Conservation (phyloP, 805 yeast species). For the Ogataea naganishii region DNA sequence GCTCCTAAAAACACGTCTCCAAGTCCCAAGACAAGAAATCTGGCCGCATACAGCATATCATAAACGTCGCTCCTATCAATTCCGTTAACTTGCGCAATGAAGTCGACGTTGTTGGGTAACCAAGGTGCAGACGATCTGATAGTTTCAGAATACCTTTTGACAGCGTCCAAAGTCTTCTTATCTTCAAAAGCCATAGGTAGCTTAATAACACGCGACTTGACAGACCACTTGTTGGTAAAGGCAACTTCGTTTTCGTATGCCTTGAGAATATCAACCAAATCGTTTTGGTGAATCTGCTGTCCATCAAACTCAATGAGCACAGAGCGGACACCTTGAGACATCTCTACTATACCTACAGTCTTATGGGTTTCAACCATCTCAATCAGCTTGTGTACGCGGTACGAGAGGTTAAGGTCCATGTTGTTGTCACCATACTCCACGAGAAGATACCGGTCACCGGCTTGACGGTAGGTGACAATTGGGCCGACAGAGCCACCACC, state of each 20-base stretch:
- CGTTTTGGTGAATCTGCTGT: slow-evolving; percentile 46
- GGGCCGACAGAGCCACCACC: slow-evolving; percentile 45
- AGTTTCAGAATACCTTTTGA: slow-evolving; percentile 85
- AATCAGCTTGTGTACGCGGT: slow-evolving; percentile 77
- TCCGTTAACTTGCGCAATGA: slow-evolving; percentile 83
- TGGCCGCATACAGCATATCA: slow-evolving; percentile 81
- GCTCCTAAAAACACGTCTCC: slow-evolving; percentile 98
- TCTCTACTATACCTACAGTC: slow-evolving; percentile 79
- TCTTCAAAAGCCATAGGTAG: slow-evolving; percentile 98
- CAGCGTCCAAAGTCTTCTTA: slow-evolving; percentile 79
- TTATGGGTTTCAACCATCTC: slow-evolving; percentile 57
- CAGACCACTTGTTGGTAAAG: slow-evolving; percentile 74
- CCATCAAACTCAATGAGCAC: slow-evolving; percentile 83
- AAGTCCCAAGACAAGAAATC: slow-evolving; percentile 86
- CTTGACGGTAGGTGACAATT: slow-evolving; percentile 81
- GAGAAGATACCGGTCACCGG: slow-evolving; percentile 89
- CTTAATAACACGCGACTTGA: slow-evolving; percentile 72
- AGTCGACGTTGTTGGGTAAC: slow-evolving; percentile 96
- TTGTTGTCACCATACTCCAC: slow-evolving; percentile 89
- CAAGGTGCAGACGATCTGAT: slow-evolving; percentile 92
- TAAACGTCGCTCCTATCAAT: slow-evolving; percentile 67
- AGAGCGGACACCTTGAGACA: slow-evolving; percentile 97
- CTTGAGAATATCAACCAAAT: slow-evolving; percentile 52
- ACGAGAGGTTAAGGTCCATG: slow-evolving; percentile 77
- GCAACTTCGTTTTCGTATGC: slow-evolving; percentile 71